Evolutionary conservation across 2,329 filamentous ascomycete species (phyloP), one percentile per base, ranked within the genome.

Genomic region (Cryphonectria nitschkei): DNA sequence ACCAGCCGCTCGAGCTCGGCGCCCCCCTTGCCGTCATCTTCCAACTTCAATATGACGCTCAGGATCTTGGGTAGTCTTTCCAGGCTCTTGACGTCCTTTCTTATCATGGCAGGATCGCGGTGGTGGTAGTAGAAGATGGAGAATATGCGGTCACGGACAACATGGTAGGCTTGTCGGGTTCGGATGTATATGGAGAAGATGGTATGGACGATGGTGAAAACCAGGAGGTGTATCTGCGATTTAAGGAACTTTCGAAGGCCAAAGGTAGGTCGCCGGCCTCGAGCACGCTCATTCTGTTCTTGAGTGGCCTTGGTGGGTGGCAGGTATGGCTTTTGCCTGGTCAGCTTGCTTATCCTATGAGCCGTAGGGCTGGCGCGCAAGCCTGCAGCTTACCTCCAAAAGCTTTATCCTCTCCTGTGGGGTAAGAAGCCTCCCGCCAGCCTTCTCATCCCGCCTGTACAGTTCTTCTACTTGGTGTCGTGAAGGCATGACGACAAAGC

Each of bases 91-190:
- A 98, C 91, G 82, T 99, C 96, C 77, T 92, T 91, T 77, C 92
- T 90, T 75, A 99, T 97, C 78, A 97, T 89, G 79, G 97, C 93
- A 9, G 96, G 96, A 0, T 95, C 97, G 67, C 93, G 93, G 81
- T 99, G 96, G 82, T 99, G 97, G 83, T 99, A 96, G 80, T 95
- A 95, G 68, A 97, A 85, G 73, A 98, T 88, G 13, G 93, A 93
- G 68, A 94, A 88, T 74, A 95, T 84, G 72, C 93, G 90, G 79
- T 96, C 92, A 75, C 90, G 85, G 65, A 97, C 86, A 11, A 91
- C 88, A 79, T 95, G 92, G 82, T 94, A 96, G 69, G 90, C 89
- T 78, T 94, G 90, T 70, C 95, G 90, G 71, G 93, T 82, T 73
- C 94, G 92, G 75, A 98, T 91, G 80, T 96, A 97, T 74, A 98